A percentile compares a stretch with the other conserved stretches of the same genome.
phyloP scores from a whole-genome alignment of 2,329 filamentous ascomycete species.

The Sporothrix curviconia region DNA sequence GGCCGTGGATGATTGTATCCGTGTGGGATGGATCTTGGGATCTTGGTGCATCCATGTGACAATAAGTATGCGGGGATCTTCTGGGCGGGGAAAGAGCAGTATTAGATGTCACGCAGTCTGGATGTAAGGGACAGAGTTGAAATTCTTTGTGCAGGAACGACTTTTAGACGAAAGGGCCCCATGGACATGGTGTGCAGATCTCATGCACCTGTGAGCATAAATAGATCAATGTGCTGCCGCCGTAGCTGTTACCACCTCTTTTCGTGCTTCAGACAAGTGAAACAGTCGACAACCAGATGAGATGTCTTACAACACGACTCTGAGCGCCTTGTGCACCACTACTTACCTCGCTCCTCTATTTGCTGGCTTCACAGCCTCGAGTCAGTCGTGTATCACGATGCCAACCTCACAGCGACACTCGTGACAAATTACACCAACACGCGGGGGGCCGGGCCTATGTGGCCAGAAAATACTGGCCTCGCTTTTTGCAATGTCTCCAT shows the following conservation, averaged over 20 bases:
- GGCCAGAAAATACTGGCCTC: not conserved
- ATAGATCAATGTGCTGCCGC: not conserved
- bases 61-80: not conserved
- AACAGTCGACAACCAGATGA: not conserved
- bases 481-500: not conserved
- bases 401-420: not conserved
- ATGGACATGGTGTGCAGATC: not conserved
- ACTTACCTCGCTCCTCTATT: not conserved
- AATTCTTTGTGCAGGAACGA: not conserved
- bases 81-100: not conserved
- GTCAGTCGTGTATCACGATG: not conserved
- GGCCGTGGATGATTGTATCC: too few relatives aligned
- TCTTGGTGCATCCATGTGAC: not conserved
- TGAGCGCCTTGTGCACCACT: not conserved
- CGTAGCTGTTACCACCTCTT: not conserved
- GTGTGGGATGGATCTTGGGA: not conserved
- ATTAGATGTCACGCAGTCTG: not conserved
- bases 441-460: not conserved
- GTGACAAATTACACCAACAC: slow-evolving; percentile 2
- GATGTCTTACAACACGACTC: not conserved
- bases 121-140: not conserved
- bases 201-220: not conserved
- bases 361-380: not conserved
- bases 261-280: not conserved
- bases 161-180: too few relatives aligned